Evolutionary conservation across 1,139 yeast genomes (phyloP).

Genomic region (Hanseniaspora uvarum): DNA sequence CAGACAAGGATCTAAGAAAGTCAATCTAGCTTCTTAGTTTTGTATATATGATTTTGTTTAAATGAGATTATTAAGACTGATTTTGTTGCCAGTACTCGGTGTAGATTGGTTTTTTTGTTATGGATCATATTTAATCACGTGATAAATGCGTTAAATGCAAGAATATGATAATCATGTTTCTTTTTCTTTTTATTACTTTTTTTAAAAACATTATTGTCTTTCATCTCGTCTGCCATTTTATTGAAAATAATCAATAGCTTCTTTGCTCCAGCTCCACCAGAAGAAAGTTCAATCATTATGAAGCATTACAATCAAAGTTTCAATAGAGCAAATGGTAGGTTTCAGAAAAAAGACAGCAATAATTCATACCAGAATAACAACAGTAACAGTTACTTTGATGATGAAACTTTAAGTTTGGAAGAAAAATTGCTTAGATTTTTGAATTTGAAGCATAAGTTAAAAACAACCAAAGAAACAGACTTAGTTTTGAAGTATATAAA

Average conservation of each 20-base stretch:
- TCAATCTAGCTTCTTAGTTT: neutral
- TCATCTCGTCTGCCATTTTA: no score
- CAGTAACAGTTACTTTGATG: slow-evolving; percentile 17
- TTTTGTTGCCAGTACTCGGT: no score
- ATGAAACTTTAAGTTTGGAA: slow-evolving; percentile 8
- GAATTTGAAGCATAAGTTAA: neutral
- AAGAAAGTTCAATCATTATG: slow-evolving; percentile 25
- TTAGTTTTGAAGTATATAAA: slow-evolving; percentile 4
- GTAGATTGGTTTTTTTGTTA: neutral
- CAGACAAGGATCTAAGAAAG: slow-evolving; percentile 6
- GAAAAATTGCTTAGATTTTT: slow-evolving; percentile 11
- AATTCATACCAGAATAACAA: slow-evolving; percentile 11
- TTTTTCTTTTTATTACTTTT: no score
- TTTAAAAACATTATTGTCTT: no score
- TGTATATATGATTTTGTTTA: neutral
- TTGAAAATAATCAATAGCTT: no score
- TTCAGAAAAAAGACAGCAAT: slow-evolving; percentile 10
- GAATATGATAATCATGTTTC: no score
- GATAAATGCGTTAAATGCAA: neutral
- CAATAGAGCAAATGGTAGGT: slow-evolving; percentile 8
- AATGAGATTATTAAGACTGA: neutral
- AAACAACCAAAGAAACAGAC: slow-evolving; percentile 17
- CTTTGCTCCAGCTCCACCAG: no score
- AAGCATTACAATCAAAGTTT: slow-evolving; percentile 38
- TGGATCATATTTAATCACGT: neutral